Percentiles rank a stretch among this genome's conserved stretches.
Conservation (phyloP, 2,329 filamentous ascomycete genomes). For the Colletotrichum aenigma region DNA sequence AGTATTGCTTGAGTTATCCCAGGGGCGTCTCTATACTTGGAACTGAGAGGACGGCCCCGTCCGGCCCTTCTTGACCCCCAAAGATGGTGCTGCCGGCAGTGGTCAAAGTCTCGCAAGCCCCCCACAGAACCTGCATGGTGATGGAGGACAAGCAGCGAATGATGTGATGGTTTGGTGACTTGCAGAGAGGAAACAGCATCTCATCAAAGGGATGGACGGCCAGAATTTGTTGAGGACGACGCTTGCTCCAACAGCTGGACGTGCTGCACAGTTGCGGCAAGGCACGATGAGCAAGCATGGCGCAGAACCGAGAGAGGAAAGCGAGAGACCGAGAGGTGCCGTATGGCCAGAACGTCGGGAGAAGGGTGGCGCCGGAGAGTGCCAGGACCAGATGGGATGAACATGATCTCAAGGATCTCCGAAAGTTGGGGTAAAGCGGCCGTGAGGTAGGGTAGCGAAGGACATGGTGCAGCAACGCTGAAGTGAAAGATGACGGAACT, state of each 20-base stretch:
- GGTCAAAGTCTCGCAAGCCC: background rate
- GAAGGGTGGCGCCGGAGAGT: background rate
- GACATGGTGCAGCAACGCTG: background rate
- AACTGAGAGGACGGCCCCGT: background rate
- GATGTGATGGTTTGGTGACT: background rate
- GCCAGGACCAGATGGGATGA: background rate
- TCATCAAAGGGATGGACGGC: background rate
- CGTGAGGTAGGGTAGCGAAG: background rate
- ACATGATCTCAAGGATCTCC: background rate
- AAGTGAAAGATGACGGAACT: background rate
- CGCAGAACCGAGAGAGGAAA: background rate
- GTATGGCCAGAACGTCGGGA: background rate
- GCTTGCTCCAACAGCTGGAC: background rate
- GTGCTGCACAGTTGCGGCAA: background rate
- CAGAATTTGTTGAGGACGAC: background rate
- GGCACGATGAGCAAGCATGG: background rate
- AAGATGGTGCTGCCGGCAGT: background rate
- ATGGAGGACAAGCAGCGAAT: background rate
- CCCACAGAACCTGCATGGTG: constrained; percentile 6
- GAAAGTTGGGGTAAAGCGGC: background rate
- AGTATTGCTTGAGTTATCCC: background rate
- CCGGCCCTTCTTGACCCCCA: background rate
- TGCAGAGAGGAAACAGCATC: constrained; percentile 13
- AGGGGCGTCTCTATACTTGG: background rate
- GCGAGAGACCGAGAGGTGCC: background rate